Evolutionary conservation across 495 filamentous ascomycete species (phyloP), one percentile per base, ranked within the genome.

Genomic region (Penicillium maclennaniae): DNA sequence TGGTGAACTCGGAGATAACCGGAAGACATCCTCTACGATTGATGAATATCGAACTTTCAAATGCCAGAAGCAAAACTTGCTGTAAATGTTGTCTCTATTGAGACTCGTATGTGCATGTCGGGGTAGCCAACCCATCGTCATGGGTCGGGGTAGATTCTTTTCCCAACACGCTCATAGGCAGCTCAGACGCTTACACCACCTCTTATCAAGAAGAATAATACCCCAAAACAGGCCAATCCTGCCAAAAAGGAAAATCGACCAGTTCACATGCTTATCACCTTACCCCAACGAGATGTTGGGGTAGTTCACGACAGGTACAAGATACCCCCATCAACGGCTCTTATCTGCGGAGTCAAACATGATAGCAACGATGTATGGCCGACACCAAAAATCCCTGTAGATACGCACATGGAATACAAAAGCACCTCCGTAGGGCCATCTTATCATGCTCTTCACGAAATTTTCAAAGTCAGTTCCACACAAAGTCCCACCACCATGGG

Each of bases 401-500:
- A 34, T 34, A 34, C 14, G 10, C 31, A 23, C 5, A 34, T 34
- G 1, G 10, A 34, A 14, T 34, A 34, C 31, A 34, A 34, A 34
- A 34, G 27, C 27, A 7, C 27, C 10, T 12, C 8, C 9, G 8
- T 4, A 34, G 8, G 15, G 10, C 14, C 9, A 9, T 34, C 31
- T 34, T 34, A 34, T 34, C 31, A 34, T 3, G 2, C 15, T 14
- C 10, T 9, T 34, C 14, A 34, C 31, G 10, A 34, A 23, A 5
- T 23, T 5, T 23, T 23, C 23, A 23, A 23, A 23, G 2, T 23
- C 10, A 10, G 2, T 12, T 14, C 8, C 10, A 14, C 31, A 12
- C 28, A 12, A 8, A 12, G 27, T 1, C 31, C 8, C 31, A 44
- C 8, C 19, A 27, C 34, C 31, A 65, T 65, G 62, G 53, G 37